phyloP scores from a whole-genome alignment of 371 early-diverging fungal species.

The Rhizopus sp. region DNA sequence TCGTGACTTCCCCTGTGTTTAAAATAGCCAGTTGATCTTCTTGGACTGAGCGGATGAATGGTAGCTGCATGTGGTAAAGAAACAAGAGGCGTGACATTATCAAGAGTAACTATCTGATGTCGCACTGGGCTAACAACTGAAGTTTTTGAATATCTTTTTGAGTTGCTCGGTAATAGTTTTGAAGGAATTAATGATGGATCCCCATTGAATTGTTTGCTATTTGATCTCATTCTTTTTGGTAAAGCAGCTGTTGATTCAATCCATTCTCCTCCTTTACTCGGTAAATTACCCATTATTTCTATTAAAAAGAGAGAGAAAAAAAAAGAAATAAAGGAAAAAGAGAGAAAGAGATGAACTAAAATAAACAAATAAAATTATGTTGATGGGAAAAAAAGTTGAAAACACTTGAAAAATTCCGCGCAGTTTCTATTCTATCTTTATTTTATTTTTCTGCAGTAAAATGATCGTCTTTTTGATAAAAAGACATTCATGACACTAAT shows the following conservation, averaged over 20 bases:
- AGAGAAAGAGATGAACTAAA: neutral
- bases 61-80: conserved; percentile 15
- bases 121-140: conserved; percentile 18
- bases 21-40: neutral
- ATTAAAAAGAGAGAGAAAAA: neutral
- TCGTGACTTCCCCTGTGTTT: neutral
- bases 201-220: neutral
- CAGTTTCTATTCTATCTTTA: conserved; percentile 8
- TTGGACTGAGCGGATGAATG: conserved; percentile 3
- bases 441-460: no score
- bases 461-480: no score
- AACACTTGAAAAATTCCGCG: conserved; percentile 11
- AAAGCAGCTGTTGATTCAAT: neutral
- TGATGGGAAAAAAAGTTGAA: conserved; percentile 14
- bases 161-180: neutral
- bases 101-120: conserved; percentile 22
- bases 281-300: conserved; percentile 24
- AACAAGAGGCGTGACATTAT: conserved; percentile 20
- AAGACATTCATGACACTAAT: no score
- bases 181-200: neutral
- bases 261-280: conserved; percentile 21
- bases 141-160: neutral
- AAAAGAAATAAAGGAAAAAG: neutral
- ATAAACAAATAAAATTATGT: neutral
- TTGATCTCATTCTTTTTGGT: no score